Conservation (phyloP, 257 asterid species). For the Solanum chmielewskii region DNA sequence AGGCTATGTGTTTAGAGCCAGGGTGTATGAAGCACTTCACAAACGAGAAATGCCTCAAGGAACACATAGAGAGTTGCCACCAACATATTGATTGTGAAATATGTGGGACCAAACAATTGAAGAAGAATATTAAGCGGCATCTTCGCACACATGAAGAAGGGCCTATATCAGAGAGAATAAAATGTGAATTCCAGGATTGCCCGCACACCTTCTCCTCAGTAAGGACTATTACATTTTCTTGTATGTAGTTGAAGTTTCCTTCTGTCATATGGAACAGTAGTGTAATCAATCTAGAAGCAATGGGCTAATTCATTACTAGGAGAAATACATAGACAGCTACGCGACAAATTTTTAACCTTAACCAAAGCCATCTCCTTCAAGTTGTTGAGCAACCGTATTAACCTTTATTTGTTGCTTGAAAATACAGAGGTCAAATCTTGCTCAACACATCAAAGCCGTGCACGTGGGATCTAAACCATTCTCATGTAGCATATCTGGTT, state of each 20-base stretch:
- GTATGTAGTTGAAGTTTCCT: background rate
- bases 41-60: conserved; percentile 61
- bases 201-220: conserved; percentile 52
- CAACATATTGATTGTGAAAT: conserved; percentile 52
- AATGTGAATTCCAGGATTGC: conserved; percentile 56
- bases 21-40: conserved; percentile 80
- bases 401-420: background rate
- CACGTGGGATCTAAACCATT: conserved; percentile 58
- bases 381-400: background rate
- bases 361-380: background rate
- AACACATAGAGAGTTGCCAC: conserved; percentile 59
- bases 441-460: conserved; percentile 64
- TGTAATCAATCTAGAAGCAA: background rate
- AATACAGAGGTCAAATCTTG: conserved; percentile 61
- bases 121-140: conserved; percentile 84
- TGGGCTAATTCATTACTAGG: background rate
- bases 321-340: background rate
- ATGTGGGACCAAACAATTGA: conserved; percentile 71
- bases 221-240: background rate
- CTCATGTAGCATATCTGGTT: conserved; percentile 44
- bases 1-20: conserved; percentile 69
- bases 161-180: conserved; percentile 24
- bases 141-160: conserved; percentile 46
- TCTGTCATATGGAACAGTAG: background rate
- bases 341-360: background rate